phyloP scores from a whole-genome alignment of 495 filamentous ascomycete genomes.

The Symbiotaphrina buchneri region DNA sequence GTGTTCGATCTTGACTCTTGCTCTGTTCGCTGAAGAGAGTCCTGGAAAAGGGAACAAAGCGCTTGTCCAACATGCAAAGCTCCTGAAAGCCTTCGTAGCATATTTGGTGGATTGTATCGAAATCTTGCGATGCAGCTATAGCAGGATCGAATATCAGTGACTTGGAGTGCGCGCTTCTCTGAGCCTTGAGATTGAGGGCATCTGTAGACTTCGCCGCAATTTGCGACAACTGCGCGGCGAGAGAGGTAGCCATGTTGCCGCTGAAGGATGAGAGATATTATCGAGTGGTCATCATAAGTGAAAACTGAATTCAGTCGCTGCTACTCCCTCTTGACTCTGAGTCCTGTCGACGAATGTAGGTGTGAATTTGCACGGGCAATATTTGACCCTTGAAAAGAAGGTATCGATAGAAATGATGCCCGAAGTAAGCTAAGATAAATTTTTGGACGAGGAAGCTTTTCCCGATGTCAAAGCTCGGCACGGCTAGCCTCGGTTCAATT shows the following conservation, averaged over 20 bases:
- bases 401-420: no score
- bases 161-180: slow-evolving; percentile 71
- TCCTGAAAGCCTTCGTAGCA: slow-evolving; percentile 79
- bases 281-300: no score
- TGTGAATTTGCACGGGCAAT: no score
- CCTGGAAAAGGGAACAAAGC: slow-evolving; percentile 43
- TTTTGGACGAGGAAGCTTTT: background rate
- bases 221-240: slow-evolving; percentile 59
- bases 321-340: no score
- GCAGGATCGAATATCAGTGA: slow-evolving; percentile 76
- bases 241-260: slow-evolving; percentile 56
- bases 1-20: slow-evolving; percentile 60
- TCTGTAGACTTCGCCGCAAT: slow-evolving; percentile 57
- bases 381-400: no score
- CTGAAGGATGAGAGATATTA: no score
- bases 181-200: slow-evolving; percentile 69
- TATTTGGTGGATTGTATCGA: slow-evolving; percentile 66
- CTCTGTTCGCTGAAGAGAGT: slow-evolving; percentile 82
- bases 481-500: no score
- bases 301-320: no score
- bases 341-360: no score
- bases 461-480: background rate
- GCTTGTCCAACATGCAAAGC: slow-evolving; percentile 59
- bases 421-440: no score
- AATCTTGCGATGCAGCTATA: slow-evolving; percentile 64